Conservation (phyloP, 2,329 filamentous ascomycete species). For the Aspergillus sp. region DNA sequence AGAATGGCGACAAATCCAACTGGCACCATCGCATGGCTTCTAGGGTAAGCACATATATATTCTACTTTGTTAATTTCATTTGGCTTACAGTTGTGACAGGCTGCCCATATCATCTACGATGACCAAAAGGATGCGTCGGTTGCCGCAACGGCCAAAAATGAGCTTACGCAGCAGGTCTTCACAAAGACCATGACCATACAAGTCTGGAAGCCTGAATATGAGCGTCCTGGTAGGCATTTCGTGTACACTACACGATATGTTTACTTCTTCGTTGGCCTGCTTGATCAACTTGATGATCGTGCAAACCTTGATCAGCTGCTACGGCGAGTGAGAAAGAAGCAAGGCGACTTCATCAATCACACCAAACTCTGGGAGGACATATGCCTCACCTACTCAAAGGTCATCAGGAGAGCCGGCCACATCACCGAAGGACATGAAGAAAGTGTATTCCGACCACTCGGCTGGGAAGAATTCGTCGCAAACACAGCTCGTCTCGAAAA, state of each 20-base stretch:
- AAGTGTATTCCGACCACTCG: conserved; percentile 58
- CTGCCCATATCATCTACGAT: conserved; percentile 59
- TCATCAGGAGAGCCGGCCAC: conserved; percentile 54
- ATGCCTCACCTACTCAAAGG: conserved; percentile 53
- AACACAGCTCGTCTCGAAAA: conserved; percentile 56
- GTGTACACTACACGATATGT: conserved; percentile 88
- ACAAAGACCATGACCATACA: conserved; percentile 94
- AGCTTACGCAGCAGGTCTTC: conserved; percentile 78
- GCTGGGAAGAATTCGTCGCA: conserved; percentile 60
- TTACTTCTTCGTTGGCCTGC: conserved; percentile 70
- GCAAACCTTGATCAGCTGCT: conserved; percentile 71
- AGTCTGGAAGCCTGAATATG: conserved; percentile 90
- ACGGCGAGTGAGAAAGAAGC: conserved; percentile 74
- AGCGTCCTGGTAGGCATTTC: conserved; percentile 79
- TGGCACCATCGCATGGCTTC: conserved; percentile 93
- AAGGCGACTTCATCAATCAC: conserved; percentile 67
- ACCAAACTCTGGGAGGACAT: conserved; percentile 59
- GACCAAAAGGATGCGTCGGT: conserved; percentile 48
- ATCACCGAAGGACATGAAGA: conserved; percentile 62
- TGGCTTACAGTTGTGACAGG: conserved; percentile 32
- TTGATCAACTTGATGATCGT: conserved; percentile 71
- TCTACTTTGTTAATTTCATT: not conserved
- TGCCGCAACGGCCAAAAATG: conserved; percentile 63
- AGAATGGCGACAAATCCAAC: conserved; percentile 77
- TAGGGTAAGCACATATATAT: conserved; percentile 49